These are phyloP conservation scores for Lenwebbia sp. DNA, from an alignment of 345 rosid genomes.

Conservation along the genomic window DNA sequence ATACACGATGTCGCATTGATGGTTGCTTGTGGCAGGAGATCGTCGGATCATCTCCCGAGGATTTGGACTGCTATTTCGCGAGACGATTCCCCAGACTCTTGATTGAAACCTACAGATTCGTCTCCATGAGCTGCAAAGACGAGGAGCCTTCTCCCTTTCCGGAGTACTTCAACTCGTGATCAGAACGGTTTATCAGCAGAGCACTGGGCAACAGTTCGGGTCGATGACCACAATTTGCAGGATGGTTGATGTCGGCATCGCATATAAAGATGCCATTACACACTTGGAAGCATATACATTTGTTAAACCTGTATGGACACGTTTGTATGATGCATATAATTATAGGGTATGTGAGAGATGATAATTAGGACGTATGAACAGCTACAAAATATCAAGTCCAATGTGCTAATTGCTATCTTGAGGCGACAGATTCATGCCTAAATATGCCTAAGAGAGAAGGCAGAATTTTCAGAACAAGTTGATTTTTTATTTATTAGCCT, in stretches of 20 bases:
- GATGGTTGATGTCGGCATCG: not conserved
- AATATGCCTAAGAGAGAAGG: not conserved
- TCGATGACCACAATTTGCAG: not conserved
- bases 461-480: not conserved
- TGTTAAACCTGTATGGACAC: not conserved
- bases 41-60: slow-evolving; percentile 79
- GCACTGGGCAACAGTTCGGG: not conserved
- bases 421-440: not conserved
- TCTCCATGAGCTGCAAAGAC: slow-evolving; percentile 32
- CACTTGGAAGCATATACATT: not conserved
- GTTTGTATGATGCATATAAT: not conserved
- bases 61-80: slow-evolving; percentile 60
- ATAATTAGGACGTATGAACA: not conserved
- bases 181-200: not conserved
- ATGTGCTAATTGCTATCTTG: not conserved
- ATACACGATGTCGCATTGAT: not conserved
- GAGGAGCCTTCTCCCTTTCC: slow-evolving; percentile 42
- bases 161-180: slow-evolving; percentile 34
- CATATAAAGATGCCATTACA: not conserved
- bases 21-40: slow-evolving; percentile 44
- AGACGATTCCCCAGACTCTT: slow-evolving; percentile 65
- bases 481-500: not conserved
- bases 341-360: not conserved
- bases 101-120: slow-evolving; percentile 69
- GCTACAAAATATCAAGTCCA: not conserved